phyloP scores from a whole-genome alignment of 2,329 filamentous ascomycete species.

The Aurifilum marmelostoma region DNA sequence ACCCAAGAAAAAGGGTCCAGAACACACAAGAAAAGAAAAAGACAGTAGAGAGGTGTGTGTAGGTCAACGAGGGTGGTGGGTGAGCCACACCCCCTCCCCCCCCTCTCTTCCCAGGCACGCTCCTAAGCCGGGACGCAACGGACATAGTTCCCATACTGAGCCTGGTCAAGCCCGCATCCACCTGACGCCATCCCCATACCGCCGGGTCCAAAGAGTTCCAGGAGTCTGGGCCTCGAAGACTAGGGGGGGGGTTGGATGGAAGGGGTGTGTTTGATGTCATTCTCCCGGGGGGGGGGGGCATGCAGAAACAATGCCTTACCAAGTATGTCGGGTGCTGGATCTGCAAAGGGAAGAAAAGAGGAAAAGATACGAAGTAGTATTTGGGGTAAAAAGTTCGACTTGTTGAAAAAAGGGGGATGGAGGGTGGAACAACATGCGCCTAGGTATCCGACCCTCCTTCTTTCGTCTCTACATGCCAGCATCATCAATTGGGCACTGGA shows the following conservation, averaged over 20 bases:
- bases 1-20: too few relatives aligned
- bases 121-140: too few relatives aligned
- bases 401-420: neutral
- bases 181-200: constrained; percentile 3
- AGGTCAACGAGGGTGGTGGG: too few relatives aligned
- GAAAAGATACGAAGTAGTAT: too few relatives aligned
- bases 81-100: too few relatives aligned
- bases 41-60: too few relatives aligned
- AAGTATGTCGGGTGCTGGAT: neutral
- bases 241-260: neutral
- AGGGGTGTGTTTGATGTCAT: neutral
- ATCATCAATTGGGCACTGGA: too few relatives aligned
- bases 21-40: too few relatives aligned
- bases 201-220: neutral
- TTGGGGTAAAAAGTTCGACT: too few relatives aligned
- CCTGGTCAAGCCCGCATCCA: neutral
- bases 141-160: neutral
- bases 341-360: too few relatives aligned
- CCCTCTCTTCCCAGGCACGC: too few relatives aligned
- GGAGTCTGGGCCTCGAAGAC: neutral
- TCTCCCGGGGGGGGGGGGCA: neutral
- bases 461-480: too few relatives aligned
- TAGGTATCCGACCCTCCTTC: neutral
- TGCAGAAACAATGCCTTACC: neutral
- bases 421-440: neutral